phyloP scores from a whole-genome alignment of 2,329 filamentous ascomycete species.

The Fusarium paranaense region DNA sequence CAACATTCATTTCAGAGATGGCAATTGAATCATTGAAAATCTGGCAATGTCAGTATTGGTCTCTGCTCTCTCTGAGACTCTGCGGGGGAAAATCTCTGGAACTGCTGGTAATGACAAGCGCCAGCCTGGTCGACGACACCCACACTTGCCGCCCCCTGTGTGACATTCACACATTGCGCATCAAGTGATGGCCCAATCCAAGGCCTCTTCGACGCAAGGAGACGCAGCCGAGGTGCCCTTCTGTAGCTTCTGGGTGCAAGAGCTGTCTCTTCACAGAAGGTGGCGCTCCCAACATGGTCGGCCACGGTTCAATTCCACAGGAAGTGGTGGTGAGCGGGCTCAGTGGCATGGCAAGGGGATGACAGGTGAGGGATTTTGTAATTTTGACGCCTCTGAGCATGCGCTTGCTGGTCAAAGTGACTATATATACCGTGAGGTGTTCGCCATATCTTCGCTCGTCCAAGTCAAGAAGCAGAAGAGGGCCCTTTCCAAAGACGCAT shows the following conservation, averaged over 20 bases:
- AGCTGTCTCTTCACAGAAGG: neutral
- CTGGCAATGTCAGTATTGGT: too few species aligned
- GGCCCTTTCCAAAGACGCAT: neutral
- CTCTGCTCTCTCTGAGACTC: too few species aligned
- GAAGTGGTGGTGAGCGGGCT: neutral
- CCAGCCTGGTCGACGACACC: too few species aligned
- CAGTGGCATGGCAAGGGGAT: neutral
- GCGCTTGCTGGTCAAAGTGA: neutral
- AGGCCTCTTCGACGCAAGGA: too few species aligned
- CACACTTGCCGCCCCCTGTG: too few species aligned
- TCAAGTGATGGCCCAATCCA: too few species aligned
- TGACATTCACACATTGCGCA: too few species aligned
- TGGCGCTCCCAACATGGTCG: neutral
- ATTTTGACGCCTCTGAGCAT: neutral
- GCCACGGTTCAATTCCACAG: neutral
- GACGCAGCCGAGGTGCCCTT: neutral
- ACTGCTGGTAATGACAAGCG: too few species aligned
- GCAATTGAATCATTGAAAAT: too few species aligned
- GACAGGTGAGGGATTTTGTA: neutral
- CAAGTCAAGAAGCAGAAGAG: neutral
- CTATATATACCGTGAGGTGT: neutral
- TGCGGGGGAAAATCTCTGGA: too few species aligned
- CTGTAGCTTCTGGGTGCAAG: neutral
- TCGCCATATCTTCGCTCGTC: neutral
- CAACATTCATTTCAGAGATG: too few species aligned